Conservation (phyloP, 768 basidiomycete species). For the Lactarius evosmus region DNA sequence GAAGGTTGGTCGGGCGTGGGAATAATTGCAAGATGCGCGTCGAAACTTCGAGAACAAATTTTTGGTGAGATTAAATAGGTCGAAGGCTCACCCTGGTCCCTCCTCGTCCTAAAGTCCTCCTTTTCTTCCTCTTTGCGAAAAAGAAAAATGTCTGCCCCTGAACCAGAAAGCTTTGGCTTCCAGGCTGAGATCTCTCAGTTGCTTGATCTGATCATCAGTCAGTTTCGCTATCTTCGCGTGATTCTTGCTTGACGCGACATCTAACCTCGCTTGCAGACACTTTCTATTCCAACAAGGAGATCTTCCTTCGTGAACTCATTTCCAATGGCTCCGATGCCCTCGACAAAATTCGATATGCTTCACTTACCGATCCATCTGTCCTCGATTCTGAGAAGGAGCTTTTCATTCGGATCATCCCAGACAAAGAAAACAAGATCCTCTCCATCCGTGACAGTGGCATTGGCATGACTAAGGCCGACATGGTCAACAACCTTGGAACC, state of each 20-base stretch:
- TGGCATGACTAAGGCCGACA: constrained; percentile 99
- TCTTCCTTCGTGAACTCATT: constrained; percentile 98
- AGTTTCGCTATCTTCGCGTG: constrained; percentile 32
- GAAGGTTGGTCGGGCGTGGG: constrained; percentile 27
- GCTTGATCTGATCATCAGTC: constrained; percentile 98
- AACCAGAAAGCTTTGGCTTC: constrained; percentile 86
- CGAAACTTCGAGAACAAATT: constrained; percentile 47
- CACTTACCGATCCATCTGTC: constrained; percentile 86
- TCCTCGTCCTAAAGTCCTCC: constrained; percentile 18
- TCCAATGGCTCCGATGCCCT: constrained; percentile 98
- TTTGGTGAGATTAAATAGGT: constrained; percentile 38
- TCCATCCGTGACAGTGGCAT: constrained; percentile 93
- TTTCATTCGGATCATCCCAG: constrained; percentile 88
- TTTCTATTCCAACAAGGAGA: constrained; percentile 99
- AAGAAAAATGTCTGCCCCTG: constrained; percentile 50
- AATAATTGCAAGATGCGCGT: constrained; percentile 29
- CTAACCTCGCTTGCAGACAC: constrained; percentile 59
- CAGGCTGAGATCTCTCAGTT: constrained; percentile 99
- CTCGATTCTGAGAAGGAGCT: constrained; percentile 93
- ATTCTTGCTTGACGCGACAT: not conserved
- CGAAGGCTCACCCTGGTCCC: constrained; percentile 21
- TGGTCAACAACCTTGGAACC: constrained; percentile 98
- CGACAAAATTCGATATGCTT: constrained; percentile 98
- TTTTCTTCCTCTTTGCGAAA: constrained; percentile 25
- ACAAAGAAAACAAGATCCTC: constrained; percentile 94